Evolutionary conservation across 495 filamentous ascomycete species (phyloP), one percentile per base, ranked within the genome.

Genomic region (Hypoxylon rickii): DNA sequence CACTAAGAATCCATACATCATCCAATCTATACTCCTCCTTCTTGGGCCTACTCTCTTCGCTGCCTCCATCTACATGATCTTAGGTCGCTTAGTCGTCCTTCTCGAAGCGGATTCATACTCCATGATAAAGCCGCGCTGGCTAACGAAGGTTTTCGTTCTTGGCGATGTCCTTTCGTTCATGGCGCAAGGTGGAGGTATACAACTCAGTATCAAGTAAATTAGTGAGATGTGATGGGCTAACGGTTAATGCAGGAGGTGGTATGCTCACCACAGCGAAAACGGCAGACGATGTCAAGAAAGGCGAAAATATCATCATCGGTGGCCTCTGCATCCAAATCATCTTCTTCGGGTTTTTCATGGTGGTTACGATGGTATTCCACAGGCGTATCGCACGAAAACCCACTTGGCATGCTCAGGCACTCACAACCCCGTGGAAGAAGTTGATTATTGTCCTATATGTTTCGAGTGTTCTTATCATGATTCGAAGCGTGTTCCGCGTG

Each of bases 401-500:
- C 5, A 67, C 64, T 7, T 22, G 42, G 38, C 13, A 1, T 19
- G 40, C 50, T 13, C 32, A 13, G 4, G 32, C 33, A 5, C 22
- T 54, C 4, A 18, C 16, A 16, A 55, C 39, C 10, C 66, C 70
- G 0, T 87, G 83, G 85, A 60, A 63, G 43, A 77, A 69, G 16
- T 72, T 84, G 44, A 58, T 89, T 48, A 39, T 49, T n/a, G 69
- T 78, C 7, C 73, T 87, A 1, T 86, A 85, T 56, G 48, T 33
- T 11, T 73, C 74, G 1, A 79, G 76, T 42, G 55, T 56, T 0
- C 65, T 87, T 4, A 86, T 89, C 54, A 63, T 88, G 52, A 47
- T 86, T 1, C 79, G 86, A 15, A 79, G 73, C 5, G 51, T 85
- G 1, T 78, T 85, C 57, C 76, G 85, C 18, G 72, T 83, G 10